These are phyloP conservation scores for Pontederia paniculata DNA, from an alignment of 176 grass and related monocot species.

Conservation along the genomic window DNA sequence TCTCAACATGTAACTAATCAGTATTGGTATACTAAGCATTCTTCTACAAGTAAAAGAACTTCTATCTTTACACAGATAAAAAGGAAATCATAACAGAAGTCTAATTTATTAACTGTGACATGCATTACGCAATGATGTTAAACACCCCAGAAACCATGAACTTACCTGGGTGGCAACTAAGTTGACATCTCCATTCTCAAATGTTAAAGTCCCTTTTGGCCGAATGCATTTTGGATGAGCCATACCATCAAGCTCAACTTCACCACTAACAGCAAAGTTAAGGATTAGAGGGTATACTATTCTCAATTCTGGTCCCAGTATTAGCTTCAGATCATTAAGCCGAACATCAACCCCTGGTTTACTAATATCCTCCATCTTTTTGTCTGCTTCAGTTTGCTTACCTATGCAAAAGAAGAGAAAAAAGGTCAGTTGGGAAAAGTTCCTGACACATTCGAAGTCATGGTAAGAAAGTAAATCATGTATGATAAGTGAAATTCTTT, in stretches of 20 bases:
- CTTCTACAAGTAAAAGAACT: background rate
- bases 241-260: conserved; percentile 86
- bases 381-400: conserved; percentile 55
- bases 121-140: conserved; percentile 8
- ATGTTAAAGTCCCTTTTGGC: conserved; percentile 78
- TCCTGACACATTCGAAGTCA: too few species aligned
- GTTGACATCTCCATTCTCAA: conserved; percentile 97
- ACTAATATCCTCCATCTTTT: conserved; percentile 51
- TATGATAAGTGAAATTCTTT: too few species aligned
- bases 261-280: conserved; percentile 87
- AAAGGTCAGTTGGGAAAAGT: background rate
- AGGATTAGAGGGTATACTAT: conserved; percentile 95
- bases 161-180: conserved; percentile 93
- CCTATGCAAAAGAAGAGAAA: conserved; percentile 28
- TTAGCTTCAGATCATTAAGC: conserved; percentile 78
- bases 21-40: background rate
- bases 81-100: too few species aligned
- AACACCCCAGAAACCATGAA: conserved; percentile 1
- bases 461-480: too few species aligned
- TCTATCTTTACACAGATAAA: too few species aligned
- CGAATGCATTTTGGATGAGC: conserved; percentile 84
- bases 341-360: conserved; percentile 57
- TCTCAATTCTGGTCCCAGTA: conserved; percentile 83
- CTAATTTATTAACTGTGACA: too few species aligned
- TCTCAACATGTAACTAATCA: background rate